Percentiles rank a stretch among this genome's conserved stretches.
Conservation (phyloP, 495 filamentous ascomycete species). For the Hypomontagnella submonticulosa region DNA sequence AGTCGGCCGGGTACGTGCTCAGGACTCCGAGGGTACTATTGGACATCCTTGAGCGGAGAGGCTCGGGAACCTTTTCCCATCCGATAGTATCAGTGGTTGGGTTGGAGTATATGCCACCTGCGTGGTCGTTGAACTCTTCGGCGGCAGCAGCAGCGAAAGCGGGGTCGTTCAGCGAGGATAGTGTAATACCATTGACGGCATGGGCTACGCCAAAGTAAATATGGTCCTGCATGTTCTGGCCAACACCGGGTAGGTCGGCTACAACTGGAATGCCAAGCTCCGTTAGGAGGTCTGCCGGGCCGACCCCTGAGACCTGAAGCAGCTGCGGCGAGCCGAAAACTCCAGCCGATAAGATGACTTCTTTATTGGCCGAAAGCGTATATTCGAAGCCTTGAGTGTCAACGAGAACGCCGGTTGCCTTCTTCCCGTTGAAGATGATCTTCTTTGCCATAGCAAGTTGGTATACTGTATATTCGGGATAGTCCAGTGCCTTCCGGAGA, state of each 20-base stretch:
- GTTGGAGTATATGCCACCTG: conserved; percentile 54
- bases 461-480: conserved; percentile 48
- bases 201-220: conserved; percentile 44
- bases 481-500: conserved; percentile 35
- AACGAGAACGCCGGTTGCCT: conserved; percentile 31
- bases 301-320: conserved; percentile 66
- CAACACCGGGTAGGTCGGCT: conserved; percentile 58
- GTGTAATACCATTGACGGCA: conserved; percentile 44
- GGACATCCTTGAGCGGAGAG: conserved; percentile 33
- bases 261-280: conserved; percentile 55
- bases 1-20: conserved; percentile 59
- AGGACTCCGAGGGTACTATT: conserved; percentile 44
- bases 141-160: conserved; percentile 12
- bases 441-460: conserved; percentile 49
- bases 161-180: conserved; percentile 27
- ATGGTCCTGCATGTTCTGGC: conserved; percentile 61
- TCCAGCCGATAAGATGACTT: conserved; percentile 61
- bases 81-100: conserved; percentile 55
- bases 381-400: conserved; percentile 27
- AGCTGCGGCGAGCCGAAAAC: conserved; percentile 62
- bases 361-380: conserved; percentile 46
- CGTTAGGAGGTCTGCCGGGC: conserved; percentile 52
- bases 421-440: conserved; percentile 50
- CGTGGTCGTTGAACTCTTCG: conserved; percentile 31
- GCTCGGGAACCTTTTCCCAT: conserved; percentile 62